Evolutionary conservation across 345 rosid species (phyloP).

Genomic region (Triadica sebifera): DNA sequence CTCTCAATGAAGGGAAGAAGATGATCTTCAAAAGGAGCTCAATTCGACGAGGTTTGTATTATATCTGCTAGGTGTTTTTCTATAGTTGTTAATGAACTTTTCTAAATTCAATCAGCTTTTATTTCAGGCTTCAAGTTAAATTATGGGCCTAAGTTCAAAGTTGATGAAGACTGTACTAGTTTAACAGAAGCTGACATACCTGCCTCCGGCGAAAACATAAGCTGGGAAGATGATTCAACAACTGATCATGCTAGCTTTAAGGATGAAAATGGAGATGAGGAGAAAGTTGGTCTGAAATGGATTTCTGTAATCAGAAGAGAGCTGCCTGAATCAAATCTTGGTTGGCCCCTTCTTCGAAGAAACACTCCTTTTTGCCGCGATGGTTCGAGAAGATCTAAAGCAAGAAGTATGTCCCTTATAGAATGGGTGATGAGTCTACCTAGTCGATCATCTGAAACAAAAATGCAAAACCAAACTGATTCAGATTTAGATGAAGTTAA

Average conservation of each 20-base stretch:
- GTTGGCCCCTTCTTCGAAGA: slow-evolving; percentile 43
- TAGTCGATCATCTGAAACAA: slow-evolving; percentile 8
- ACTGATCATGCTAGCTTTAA: slow-evolving; percentile 4
- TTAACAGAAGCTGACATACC: slow-evolving; percentile 4
- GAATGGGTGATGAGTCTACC: slow-evolving; percentile 16
- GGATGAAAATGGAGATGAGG: background rate
- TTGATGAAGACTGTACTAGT: slow-evolving; percentile 1
- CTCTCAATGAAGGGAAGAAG: slow-evolving; percentile 19
- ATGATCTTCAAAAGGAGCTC: slow-evolving; percentile 16
- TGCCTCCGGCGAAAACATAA: background rate
- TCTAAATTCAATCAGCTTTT: background rate
- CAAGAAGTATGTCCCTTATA: slow-evolving; percentile 21
- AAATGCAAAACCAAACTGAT: slow-evolving; percentile 2
- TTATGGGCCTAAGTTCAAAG: slow-evolving; percentile 5
- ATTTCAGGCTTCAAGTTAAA: slow-evolving; percentile 25
- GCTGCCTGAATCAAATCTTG: slow-evolving; percentile 34
- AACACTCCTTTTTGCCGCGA: slow-evolving; percentile 4
- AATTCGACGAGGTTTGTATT: slow-evolving; percentile 28
- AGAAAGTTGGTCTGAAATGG: slow-evolving; percentile 17
- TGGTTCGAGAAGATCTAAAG: slow-evolving; percentile 10
- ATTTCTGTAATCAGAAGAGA: slow-evolving; percentile 35
- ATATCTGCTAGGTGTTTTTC: background rate
- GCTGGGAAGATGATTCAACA: slow-evolving; percentile 8
- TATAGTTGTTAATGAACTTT: background rate
- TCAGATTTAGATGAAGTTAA: slow-evolving; percentile 5